Base-by-base conservation (phyloP, 1,139 yeast species). In the Diutina neorugosa region DNA sequence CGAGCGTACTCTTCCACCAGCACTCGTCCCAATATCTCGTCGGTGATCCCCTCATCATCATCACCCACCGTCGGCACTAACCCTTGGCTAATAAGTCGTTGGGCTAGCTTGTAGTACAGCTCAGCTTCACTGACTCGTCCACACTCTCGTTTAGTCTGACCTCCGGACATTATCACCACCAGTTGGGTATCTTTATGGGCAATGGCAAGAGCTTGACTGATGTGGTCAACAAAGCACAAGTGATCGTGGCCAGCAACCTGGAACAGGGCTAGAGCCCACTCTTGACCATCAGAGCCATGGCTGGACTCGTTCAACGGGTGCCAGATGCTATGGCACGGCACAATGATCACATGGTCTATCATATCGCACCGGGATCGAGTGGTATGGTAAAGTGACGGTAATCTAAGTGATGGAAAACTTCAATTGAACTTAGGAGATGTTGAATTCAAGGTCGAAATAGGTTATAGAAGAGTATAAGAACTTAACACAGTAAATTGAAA, bases 241-340 rank as follows among this genome's bases (percentile, higher is more conserved):
- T 84, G 89, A 59, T 84, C 90, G 37, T 78, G 68, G 1, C 93
- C 91, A 54, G 82, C 86, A 4, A 67, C 55, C 63, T 87, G 96
- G 60, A 86, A 86, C 1, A 78, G 68, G 2, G 80, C 90, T 53
- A 87, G 65, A 40, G 63, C 61, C 95, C 95, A 86, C 58, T 84
- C 84, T 1, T 64, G 63, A 12, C 73, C 63, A 2, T 62, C 53
- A 11, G 67, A 65, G 0, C 86, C 85, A 21, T 52, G 46, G 0
- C 62, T 55, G 58, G 62, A 53, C 57, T 74, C 64, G 16, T 51
- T 55, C 48, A 70, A 73, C 9, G 50, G 40, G 14, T n/a, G n/a
- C 88, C 88, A 84, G 2, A 84, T 75, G 0, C 85, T 77, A 60
- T 84, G 93, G 55, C 91, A 82, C 1, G 93, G 89, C 1, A 84